Evolutionary conservation across 2,329 filamentous ascomycete genomes (phyloP).

Genomic region (Nannizziopsis barbatae): DNA sequence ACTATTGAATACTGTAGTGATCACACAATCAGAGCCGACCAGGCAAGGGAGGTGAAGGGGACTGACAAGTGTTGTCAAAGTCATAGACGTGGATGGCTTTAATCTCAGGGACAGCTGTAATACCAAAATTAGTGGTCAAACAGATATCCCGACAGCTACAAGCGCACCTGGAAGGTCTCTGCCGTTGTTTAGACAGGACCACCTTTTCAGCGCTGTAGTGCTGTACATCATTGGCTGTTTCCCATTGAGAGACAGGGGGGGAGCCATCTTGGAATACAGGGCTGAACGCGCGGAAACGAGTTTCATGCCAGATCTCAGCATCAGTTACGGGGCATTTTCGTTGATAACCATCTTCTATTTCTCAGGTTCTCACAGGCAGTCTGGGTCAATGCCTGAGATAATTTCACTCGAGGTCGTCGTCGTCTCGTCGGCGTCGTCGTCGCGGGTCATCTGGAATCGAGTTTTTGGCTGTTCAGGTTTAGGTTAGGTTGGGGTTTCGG

Average conservation of each 20-base stretch:
- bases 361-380: neutral
- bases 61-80: conserved; percentile 86
- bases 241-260: conserved; percentile 18
- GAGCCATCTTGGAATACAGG: conserved; percentile 21
- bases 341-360: neutral
- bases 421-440: no score
- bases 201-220: conserved; percentile 65
- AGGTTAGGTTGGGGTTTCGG: no score
- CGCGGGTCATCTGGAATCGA: no score
- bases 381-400: no score
- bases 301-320: conserved; percentile 29
- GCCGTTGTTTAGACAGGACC: conserved; percentile 62
- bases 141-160: neutral
- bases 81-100: conserved; percentile 86
- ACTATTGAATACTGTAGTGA: conserved; percentile 66
- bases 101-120: conserved; percentile 52
- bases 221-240: conserved; percentile 38
- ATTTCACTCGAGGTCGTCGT: no score
- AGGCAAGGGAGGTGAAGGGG: neutral
- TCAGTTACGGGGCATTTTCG: conserved; percentile 6
- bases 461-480: no score
- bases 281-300: conserved; percentile 24
- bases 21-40: neutral
- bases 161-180: conserved; percentile 52
- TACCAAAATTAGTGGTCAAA: conserved; percentile 7